Conservation (phyloP, 139 green algal genomes). For the Ulvella scutata region DNA sequence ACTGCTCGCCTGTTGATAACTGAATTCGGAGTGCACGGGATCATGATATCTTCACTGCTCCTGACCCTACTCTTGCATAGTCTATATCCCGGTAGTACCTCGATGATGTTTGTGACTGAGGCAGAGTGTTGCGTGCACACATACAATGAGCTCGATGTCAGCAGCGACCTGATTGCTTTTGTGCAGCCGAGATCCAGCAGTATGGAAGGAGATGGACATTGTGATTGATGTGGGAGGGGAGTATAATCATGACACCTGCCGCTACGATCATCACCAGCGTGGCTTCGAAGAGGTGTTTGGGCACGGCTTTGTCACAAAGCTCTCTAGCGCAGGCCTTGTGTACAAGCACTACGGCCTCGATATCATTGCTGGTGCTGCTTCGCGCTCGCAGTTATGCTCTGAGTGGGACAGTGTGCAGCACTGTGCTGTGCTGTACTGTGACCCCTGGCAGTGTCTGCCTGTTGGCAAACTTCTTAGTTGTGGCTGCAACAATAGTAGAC, state of each 20-base stretch:
- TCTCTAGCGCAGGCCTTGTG: conserved; percentile 46
- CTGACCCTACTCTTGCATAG: background rate
- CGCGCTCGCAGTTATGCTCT: too few species aligned
- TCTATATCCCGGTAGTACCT: background rate
- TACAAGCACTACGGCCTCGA: conserved; percentile 78
- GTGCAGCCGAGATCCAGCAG: conserved; percentile 53
- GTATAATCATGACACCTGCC: conserved; percentile 42
- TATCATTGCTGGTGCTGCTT: conserved; percentile 24
- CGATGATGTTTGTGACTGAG: background rate
- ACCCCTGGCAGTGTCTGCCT: too few species aligned
- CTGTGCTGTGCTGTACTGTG: too few species aligned
- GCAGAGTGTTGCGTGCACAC: background rate
- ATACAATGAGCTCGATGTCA: background rate
- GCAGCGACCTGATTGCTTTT: conserved; percentile 25
- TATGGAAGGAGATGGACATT: conserved; percentile 61
- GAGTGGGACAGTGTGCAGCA: too few species aligned
- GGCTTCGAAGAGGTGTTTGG: conserved; percentile 65
- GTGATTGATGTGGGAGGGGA: conserved; percentile 86
- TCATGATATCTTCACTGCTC: background rate
- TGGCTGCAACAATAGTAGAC: too few species aligned
- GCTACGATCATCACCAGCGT: conserved; percentile 91
- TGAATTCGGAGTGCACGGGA: background rate
- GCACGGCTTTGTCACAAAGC: conserved; percentile 38
- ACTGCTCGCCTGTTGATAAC: background rate
- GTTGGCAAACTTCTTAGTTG: too few species aligned